phyloP scores from a whole-genome alignment of 441 rosid genomes.

The Euphorbia celastroides region DNA sequence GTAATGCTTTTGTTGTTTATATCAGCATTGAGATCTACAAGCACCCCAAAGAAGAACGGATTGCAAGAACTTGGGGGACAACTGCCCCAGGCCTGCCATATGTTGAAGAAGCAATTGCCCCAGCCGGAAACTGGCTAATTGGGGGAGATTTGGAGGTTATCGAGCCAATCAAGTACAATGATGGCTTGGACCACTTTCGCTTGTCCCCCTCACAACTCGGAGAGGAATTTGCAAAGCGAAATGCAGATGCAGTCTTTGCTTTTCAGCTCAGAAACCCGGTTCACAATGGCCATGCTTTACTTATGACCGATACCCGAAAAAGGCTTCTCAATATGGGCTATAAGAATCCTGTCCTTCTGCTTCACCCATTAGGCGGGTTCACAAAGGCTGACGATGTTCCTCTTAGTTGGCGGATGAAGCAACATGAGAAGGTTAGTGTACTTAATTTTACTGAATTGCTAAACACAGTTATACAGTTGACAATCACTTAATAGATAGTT shows the following conservation, averaged over 20 bases:
- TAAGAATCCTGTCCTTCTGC: conserved; percentile 84
- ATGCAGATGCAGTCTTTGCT: conserved; percentile 96
- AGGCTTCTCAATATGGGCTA: conserved; percentile 92
- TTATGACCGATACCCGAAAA: conserved; percentile 85
- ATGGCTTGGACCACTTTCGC: conserved; percentile 81
- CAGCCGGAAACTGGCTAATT: conserved; percentile 81
- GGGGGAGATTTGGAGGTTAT: conserved; percentile 90
- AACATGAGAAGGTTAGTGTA: conserved; percentile 78
- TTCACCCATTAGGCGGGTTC: conserved; percentile 91
- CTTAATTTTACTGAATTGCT: too few relatives aligned
- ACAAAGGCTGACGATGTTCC: conserved; percentile 98
- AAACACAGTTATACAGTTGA: too few relatives aligned
- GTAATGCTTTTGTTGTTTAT: too few relatives aligned
- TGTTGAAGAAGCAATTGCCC: conserved; percentile 59
- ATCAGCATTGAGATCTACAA: conserved; percentile 84
- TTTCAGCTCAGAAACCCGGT: conserved; percentile 97
- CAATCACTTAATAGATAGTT: too few relatives aligned
- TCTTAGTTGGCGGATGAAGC: conserved; percentile 86
- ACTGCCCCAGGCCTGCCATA: conserved; percentile 87
- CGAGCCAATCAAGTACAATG: conserved; percentile 74
- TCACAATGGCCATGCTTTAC: conserved; percentile 89
- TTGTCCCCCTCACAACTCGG: conserved; percentile 76
- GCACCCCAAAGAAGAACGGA: conserved; percentile 91
- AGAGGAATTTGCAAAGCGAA: conserved; percentile 63
- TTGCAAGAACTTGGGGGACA: conserved; percentile 95